phyloP scores from a whole-genome alignment of 2,329 filamentous ascomycete genomes.

The Penicillium glabrum region DNA sequence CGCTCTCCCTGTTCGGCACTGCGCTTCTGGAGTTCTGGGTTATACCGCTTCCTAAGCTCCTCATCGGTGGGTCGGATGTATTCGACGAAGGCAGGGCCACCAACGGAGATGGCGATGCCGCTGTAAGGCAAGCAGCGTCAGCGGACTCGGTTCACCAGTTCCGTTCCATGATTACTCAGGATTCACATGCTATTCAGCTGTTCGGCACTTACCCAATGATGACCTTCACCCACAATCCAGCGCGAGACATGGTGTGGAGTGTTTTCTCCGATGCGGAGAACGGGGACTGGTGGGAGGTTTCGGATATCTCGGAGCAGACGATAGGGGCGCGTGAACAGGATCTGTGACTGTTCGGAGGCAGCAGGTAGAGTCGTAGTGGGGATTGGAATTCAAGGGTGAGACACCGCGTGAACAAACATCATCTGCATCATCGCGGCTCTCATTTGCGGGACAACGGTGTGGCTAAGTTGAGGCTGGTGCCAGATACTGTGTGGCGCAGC shows the following conservation, averaged over 20 bases:
- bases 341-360: background rate
- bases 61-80: slow-evolving; percentile 77
- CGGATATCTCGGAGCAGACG: background rate
- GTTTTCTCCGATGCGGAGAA: slow-evolving; percentile 1
- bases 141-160: background rate
- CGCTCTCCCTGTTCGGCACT: slow-evolving; percentile 77
- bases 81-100: slow-evolving; percentile 80
- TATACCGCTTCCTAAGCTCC: slow-evolving; percentile 86
- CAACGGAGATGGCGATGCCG: slow-evolving; percentile 69
- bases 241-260: slow-evolving; percentile 41
- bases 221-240: slow-evolving; percentile 65
- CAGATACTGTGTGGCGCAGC: slow-evolving; percentile 7
- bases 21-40: slow-evolving; percentile 87
- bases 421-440: slow-evolving; percentile 19
- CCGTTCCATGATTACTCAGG: background rate
- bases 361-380: background rate
- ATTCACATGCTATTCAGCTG: background rate
- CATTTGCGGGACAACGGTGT: slow-evolving; percentile 12
- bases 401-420: slow-evolving; percentile 9
- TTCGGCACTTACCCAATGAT: slow-evolving; percentile 58
- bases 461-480: slow-evolving; percentile 8
- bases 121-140: slow-evolving; percentile 47
- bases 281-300: background rate
- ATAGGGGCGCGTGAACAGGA: background rate
- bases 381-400: slow-evolving; percentile 2